These are phyloP conservation scores for Rubroboletus pulcherrimus DNA, from an alignment of 768 basidiomycete species.

Conservation along the genomic window DNA sequence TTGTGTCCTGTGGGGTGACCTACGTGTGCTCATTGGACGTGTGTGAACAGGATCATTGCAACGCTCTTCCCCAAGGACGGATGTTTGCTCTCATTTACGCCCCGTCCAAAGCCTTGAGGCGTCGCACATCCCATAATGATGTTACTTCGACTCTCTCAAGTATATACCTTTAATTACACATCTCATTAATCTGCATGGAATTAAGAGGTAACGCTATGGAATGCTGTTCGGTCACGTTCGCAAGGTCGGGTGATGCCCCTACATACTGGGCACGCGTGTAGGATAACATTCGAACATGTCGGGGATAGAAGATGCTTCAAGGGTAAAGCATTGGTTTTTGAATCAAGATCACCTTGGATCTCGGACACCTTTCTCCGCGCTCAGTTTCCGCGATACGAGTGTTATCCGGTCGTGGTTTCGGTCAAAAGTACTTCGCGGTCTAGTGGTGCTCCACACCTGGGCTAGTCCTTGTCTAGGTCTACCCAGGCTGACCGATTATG, in stretches of 20 bases:
- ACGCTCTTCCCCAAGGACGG: slow-evolving; percentile 96
- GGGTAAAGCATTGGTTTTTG: background rate
- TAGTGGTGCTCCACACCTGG: background rate
- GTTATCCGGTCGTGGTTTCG: background rate
- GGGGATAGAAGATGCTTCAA: background rate
- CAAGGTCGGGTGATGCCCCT: background rate
- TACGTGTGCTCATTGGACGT: background rate
- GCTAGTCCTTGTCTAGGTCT: background rate
- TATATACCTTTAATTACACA: slow-evolving; percentile 14
- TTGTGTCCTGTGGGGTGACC: background rate
- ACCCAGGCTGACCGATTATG: background rate
- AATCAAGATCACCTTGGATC: background rate
- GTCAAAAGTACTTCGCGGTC: background rate
- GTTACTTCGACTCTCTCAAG: background rate
- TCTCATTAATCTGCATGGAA: slow-evolving; percentile 15
- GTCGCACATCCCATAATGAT: background rate
- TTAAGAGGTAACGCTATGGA: background rate
- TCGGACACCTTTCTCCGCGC: background rate
- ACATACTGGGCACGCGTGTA: background rate
- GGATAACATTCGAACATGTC: background rate
- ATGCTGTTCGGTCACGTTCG: background rate
- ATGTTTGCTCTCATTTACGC: slow-evolving; percentile 73
- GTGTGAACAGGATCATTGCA: slow-evolving; percentile 71
- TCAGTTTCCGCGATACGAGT: background rate
- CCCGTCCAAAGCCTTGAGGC: slow-evolving; percentile 39